These are phyloP conservation scores for Leccinum cinnamomeum DNA, from an alignment of 1,284 basidiomycete species.

Conservation along the genomic window DNA sequence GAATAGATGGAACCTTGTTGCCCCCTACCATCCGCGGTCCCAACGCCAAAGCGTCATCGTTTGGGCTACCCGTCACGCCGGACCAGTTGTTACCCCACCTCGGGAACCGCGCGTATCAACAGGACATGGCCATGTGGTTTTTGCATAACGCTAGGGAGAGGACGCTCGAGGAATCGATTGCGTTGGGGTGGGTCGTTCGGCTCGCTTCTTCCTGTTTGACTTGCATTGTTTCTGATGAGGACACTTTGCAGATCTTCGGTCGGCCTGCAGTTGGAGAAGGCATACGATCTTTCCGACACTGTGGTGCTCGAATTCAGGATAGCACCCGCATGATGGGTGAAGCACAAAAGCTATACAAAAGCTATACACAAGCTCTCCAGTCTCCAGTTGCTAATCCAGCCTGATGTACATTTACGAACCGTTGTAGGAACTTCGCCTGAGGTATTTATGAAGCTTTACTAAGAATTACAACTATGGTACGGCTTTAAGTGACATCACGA, in stretches of 20 bases:
- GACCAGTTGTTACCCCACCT: conserved; percentile 33
- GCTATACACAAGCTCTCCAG: neutral
- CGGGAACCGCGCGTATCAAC: conserved; percentile 30
- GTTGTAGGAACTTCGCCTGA: neutral
- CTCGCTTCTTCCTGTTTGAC: neutral
- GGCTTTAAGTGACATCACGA: neutral
- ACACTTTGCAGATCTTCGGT: conserved; percentile 12
- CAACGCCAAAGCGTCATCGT: conserved; percentile 1
- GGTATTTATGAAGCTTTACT: neutral
- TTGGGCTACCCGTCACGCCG: conserved; percentile 22
- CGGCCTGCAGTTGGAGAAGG: conserved; percentile 26
- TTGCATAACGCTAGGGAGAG: conserved; percentile 31
- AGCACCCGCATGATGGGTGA: conserved; percentile 1
- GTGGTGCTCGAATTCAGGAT: conserved; percentile 30
- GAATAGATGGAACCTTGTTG: conserved; percentile 26
- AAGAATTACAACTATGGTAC: too few species aligned
- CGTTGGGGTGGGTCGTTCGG: conserved; percentile 21
- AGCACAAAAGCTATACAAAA: neutral
- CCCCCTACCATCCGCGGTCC: conserved; percentile 6
- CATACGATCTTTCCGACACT: conserved; percentile 30
- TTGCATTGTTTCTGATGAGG: neutral
- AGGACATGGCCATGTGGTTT: conserved; percentile 33
- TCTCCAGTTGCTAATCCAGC: neutral
- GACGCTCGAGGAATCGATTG: conserved; percentile 21
- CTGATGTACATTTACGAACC: neutral